Evolutionary conservation across 169 alveolate species (phyloP), one percentile per base, ranked within the genome.

Genomic region (Plasmodium chabaudi): DNA sequence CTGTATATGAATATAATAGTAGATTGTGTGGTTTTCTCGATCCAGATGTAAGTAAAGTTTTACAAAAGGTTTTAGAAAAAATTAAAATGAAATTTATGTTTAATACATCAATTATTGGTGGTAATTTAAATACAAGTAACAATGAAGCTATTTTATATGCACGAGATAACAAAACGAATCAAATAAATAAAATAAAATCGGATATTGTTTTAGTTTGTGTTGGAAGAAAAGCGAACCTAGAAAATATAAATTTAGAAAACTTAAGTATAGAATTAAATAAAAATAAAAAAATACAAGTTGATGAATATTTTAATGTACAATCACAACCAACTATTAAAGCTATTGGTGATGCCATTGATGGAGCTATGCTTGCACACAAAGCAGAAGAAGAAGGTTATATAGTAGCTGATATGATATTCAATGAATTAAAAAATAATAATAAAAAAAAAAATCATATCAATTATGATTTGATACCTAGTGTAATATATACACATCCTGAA

Each of bases 341-440:
- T 17, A 98, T 99, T 86, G 99, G 99, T 9, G 99, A 99, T 94
- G 98, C 96, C 53, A 95, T 97, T 44, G 95, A 95, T 34, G 99
- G 99, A 13, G 99, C 99, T 34, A 98, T 98, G 99, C 95, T 99
- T 65, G 99, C 99, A 9, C 99, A 98, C 92, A 98, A 98, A 89
- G 99, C 99, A 21, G 99, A 97, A 89, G 99, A 97, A 87, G 99
- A 98, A 72, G 99, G 99, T 17, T 98, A 98, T 23, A 98, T 96
- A 34, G 98, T 97, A 53, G 99, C 98, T 74, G 72, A 92, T 72
- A 95, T 98, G 60, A 92, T 97, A 21, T 98, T 97, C 15, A 90
- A 95, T 87, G 98, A 95, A 51, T 96, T 93, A n/a, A 93, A 92
- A 67, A 44, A 77, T 34, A 92, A 87, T 51, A 92, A 88, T 25